Percentiles rank a stretch among this genome's conserved stretches.
phyloP scores from a whole-genome alignment of 2,329 filamentous ascomycete genomes.

The Orbilia oligospora region DNA sequence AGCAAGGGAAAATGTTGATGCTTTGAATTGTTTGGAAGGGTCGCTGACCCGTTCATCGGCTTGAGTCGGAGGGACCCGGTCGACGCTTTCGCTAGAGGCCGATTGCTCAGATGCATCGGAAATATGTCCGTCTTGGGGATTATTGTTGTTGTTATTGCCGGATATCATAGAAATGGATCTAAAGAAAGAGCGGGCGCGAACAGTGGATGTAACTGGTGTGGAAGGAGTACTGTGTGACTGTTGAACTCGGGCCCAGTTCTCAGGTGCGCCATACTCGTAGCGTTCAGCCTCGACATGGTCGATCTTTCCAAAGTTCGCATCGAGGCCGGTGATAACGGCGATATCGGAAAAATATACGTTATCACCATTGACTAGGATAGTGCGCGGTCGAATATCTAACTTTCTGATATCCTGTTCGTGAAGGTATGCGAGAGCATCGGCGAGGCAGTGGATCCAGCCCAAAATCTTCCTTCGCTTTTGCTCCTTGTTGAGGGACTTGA shows the following conservation, averaged over 20 bases:
- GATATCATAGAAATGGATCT: constrained; percentile 54
- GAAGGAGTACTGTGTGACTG: constrained; percentile 30
- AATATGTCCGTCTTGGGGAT: constrained; percentile 28
- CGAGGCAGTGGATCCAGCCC: constrained; percentile 81
- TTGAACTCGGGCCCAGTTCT: constrained; percentile 69
- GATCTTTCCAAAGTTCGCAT: constrained; percentile 26
- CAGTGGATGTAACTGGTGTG: constrained; percentile 33
- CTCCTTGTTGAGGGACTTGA: constrained; percentile 75
- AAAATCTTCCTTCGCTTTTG: constrained; percentile 74
- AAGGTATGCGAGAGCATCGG: constrained; percentile 77
- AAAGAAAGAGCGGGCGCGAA: constrained; percentile 48
- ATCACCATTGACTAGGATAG: constrained; percentile 76
- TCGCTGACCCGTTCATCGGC: constrained; percentile 43
- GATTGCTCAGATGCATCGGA: constrained; percentile 43
- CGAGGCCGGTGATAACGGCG: constrained; percentile 44
- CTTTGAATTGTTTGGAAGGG: constrained; percentile 63
- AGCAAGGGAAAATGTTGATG: constrained; percentile 80
- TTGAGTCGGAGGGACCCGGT: not conserved
- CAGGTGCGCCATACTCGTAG: constrained; percentile 81
- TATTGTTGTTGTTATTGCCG: constrained; percentile 1
- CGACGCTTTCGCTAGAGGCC: constrained; percentile 30
- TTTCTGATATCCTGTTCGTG: constrained; percentile 76
- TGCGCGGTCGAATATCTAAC: constrained; percentile 78
- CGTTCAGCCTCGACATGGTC: constrained; percentile 75
- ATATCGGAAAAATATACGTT: constrained; percentile 79